These are phyloP conservation scores for Epichloe baconii DNA, from an alignment of 2,329 filamentous ascomycete genomes.

Conservation along the genomic window DNA sequence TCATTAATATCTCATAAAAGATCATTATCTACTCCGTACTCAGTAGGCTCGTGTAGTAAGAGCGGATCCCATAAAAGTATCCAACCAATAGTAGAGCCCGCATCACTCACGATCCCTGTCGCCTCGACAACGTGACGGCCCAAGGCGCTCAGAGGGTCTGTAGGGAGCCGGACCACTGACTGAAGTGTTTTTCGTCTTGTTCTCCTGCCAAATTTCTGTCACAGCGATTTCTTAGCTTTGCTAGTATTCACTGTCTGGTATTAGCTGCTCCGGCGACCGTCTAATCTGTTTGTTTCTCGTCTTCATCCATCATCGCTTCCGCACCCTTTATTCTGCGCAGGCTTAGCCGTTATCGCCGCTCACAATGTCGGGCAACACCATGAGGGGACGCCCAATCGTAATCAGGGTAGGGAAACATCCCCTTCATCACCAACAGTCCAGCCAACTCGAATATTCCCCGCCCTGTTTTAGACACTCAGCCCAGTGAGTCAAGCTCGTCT, in stretches of 20 bases:
- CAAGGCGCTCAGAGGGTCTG: neutral
- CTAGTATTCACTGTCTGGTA: neutral
- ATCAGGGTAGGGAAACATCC: slow-evolving; percentile 42
- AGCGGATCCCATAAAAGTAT: neutral
- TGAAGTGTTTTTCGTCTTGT: neutral
- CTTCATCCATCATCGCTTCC: neutral
- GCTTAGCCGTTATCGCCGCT: neutral
- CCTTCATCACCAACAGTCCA: slow-evolving; percentile 48
- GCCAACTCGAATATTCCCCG: slow-evolving; percentile 54
- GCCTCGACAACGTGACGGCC: slow-evolving; percentile 7
- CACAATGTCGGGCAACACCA: slow-evolving; percentile 46
- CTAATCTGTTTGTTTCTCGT: neutral
- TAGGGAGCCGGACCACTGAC: slow-evolving; percentile 1
- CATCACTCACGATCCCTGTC: slow-evolving; percentile 1
- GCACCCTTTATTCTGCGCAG: neutral
- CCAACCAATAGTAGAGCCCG: neutral
- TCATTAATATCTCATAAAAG: no score
- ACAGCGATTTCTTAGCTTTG: neutral
- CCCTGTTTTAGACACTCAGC: slow-evolving; percentile 51
- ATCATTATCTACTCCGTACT: no score
- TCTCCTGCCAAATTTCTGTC: neutral
- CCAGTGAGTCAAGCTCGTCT: slow-evolving; percentile 50
- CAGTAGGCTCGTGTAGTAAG: neutral
- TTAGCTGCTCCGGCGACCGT: neutral
- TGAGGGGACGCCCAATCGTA: slow-evolving; percentile 56